Evolutionary conservation across 2,329 filamentous ascomycete genomes (phyloP).

Genomic region (Pyricularia sp.): DNA sequence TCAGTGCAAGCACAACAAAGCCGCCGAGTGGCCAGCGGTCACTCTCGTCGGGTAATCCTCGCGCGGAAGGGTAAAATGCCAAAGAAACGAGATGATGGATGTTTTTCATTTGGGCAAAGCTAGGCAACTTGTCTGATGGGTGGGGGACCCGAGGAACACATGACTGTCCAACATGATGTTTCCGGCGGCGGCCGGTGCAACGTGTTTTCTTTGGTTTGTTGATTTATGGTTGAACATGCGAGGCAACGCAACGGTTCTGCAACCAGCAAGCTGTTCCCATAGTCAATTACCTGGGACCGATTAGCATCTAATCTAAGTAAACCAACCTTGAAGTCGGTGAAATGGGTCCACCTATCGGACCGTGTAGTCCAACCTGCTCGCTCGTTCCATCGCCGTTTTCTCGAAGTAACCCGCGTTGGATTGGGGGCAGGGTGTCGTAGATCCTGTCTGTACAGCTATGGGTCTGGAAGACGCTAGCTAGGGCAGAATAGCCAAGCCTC

Average conservation of each 20-base stretch:
- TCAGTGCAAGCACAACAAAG: background rate
- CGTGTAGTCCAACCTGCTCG: background rate
- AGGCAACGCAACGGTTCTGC: background rate
- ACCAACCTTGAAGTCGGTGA: background rate
- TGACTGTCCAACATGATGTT: background rate
- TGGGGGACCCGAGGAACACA: background rate
- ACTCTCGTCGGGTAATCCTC: background rate
- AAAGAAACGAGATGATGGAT: background rate
- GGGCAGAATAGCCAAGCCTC: background rate
- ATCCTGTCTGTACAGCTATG: background rate
- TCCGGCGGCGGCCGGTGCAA: background rate
- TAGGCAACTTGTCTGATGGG: background rate
- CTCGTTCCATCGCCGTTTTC: background rate
- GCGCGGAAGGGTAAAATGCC: background rate
- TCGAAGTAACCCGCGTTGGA: background rate
- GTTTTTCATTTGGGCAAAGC: background rate
- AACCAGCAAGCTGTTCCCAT: background rate
- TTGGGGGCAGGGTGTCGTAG: background rate
- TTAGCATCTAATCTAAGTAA: background rate
- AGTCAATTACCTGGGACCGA: background rate
- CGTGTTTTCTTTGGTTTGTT: background rate
- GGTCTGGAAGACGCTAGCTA: background rate
- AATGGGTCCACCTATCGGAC: slow-evolving; percentile 1
- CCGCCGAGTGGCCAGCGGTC: background rate
- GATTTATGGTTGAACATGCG: background rate